Percentiles rank a stretch among this genome's conserved stretches.
Conservation (phyloP, 179 eudicot genomes). For the Sideroxylon spinosum region DNA sequence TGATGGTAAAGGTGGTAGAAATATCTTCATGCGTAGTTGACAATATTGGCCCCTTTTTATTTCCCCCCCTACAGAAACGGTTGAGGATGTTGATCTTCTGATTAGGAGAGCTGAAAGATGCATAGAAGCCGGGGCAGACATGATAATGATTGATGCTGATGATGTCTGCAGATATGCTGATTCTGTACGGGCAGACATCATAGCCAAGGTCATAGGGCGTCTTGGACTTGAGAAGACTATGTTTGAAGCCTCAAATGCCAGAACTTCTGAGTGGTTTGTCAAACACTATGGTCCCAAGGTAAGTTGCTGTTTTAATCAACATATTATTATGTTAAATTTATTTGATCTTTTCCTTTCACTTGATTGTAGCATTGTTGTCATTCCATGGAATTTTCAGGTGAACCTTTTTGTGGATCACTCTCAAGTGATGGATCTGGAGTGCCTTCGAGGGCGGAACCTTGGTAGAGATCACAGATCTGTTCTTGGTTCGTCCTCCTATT, state of each 20-base stretch:
- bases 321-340: background rate
- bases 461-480: constrained; percentile 75
- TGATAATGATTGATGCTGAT: constrained; percentile 86
- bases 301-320: constrained; percentile 2
- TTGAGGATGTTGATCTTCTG: constrained; percentile 80
- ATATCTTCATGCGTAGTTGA: background rate
- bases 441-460: constrained; percentile 70
- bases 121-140: constrained; percentile 97
- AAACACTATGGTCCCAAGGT: constrained; percentile 90
- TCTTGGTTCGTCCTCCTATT: constrained; percentile 56
- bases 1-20: background rate
- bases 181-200: constrained; percentile 60
- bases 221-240: constrained; percentile 85
- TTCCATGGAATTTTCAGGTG: constrained; percentile 45
- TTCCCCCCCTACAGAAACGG: constrained; percentile 44
- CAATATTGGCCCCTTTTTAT: background rate
- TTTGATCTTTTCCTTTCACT: background rate
- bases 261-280: constrained; percentile 85
- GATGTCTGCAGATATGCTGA: constrained; percentile 74
- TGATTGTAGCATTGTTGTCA: background rate
- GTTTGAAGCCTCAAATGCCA: constrained; percentile 79
- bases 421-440: constrained; percentile 81
- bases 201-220: constrained; percentile 80
- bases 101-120: constrained; percentile 87
- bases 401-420: constrained; percentile 91